Evolutionary conservation across 768 basidiomycete genomes (phyloP).

Genomic region (Boletus sensibilis): DNA sequence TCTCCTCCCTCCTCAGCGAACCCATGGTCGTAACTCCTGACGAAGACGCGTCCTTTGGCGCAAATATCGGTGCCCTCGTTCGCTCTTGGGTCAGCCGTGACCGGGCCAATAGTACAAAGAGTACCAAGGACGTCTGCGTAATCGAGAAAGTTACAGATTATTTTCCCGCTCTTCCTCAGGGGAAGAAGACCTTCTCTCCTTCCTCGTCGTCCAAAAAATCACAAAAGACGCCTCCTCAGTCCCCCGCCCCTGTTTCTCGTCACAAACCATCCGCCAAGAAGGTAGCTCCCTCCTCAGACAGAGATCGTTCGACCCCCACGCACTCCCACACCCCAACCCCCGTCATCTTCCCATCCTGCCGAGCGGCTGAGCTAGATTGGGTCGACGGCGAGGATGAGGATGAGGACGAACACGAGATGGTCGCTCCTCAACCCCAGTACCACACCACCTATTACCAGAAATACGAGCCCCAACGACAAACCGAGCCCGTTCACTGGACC

Average conservation of each 20-base stretch:
- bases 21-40: constrained; percentile 41
- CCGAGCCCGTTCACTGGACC: constrained; percentile 13
- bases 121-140: constrained; percentile 28
- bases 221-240: constrained; percentile 10
- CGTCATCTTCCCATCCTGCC: constrained; percentile 34
- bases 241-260: constrained; percentile 15
- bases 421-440: constrained; percentile 24
- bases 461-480: constrained; percentile 3
- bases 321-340: constrained; percentile 32
- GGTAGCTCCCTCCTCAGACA: background rate
- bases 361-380: constrained; percentile 29
- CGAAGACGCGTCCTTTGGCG: constrained; percentile 43
- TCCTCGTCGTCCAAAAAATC: constrained; percentile 20
- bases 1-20: constrained; percentile 49
- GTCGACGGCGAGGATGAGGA: constrained; percentile 28
- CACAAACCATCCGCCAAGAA: constrained; percentile 17
- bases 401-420: constrained; percentile 14
- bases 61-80: constrained; percentile 44
- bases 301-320: constrained; percentile 19
- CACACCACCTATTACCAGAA: constrained; percentile 17
- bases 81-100: constrained; percentile 30
- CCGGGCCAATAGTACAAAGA: constrained; percentile 23
- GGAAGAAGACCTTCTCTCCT: constrained; percentile 15
- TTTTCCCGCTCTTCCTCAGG: constrained; percentile 23
- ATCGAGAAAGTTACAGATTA: constrained; percentile 33